Evolutionary conservation across 176 grass and related monocot species (phyloP).

Genomic region (Tuctoria greenei): DNA sequence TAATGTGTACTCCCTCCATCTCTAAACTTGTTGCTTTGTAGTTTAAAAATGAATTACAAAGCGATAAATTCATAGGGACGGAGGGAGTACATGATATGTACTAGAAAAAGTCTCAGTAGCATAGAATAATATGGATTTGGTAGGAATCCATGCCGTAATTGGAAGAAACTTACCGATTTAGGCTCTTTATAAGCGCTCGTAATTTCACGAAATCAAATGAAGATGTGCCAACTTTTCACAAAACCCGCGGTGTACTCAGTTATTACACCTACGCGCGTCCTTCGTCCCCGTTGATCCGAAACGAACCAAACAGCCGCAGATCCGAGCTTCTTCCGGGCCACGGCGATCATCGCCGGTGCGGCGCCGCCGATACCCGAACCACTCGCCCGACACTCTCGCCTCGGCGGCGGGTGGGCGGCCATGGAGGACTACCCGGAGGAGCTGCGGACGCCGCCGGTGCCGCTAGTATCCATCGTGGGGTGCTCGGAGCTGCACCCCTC

Average conservation of each 20-base stretch:
- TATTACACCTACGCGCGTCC: background rate
- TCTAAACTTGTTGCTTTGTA: no score
- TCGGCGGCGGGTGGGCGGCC: conserved; percentile 30
- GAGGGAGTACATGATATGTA: no score
- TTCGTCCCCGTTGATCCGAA: conserved; percentile 16
- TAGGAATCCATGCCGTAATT: no score
- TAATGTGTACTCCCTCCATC: no score
- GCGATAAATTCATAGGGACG: no score
- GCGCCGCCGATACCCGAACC: background rate
- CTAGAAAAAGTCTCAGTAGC: no score
- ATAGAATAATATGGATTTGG: no score
- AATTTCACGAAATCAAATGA: background rate
- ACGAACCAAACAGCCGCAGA: conserved; percentile 40
- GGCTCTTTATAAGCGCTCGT: background rate
- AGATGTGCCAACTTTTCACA: background rate
- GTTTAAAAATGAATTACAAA: no score
- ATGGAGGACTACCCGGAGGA: conserved; percentile 99
- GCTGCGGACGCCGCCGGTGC: conserved; percentile 83
- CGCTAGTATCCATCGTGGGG: conserved; percentile 76
- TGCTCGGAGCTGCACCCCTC: conserved; percentile 89
- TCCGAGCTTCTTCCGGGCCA: conserved; percentile 44
- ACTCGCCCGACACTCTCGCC: conserved; percentile 6
- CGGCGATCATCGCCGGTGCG: conserved; percentile 33
- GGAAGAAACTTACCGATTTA: no score
- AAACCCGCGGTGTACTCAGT: background rate